A percentile compares a stretch with the other conserved stretches of the same genome.
These are phyloP conservation scores for Phytopythium boreale DNA, from an alignment of 352 stramenopile species.

Conservation along the genomic window DNA sequence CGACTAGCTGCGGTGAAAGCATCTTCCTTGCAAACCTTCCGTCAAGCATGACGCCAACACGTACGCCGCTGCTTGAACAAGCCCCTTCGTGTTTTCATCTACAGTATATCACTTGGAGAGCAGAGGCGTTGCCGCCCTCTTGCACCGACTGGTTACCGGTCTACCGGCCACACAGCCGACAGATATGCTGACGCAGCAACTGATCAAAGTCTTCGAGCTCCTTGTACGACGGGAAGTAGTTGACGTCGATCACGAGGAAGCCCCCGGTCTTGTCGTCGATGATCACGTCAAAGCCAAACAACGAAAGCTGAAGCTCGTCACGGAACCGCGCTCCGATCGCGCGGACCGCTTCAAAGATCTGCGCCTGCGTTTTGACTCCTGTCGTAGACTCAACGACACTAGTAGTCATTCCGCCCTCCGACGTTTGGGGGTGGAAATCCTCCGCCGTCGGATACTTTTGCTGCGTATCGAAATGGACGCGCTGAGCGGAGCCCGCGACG, in stretches of 20 bases:
- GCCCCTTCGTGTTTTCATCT: background rate
- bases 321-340: slow-evolving; percentile 63
- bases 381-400: too few relatives aligned
- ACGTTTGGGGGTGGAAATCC: slow-evolving; percentile 41
- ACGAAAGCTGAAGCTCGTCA: slow-evolving; percentile 54
- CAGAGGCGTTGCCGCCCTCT: background rate
- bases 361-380: slow-evolving; percentile 25
- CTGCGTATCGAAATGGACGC: slow-evolving; percentile 82
- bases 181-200: slow-evolving; percentile 60
- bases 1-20: background rate
- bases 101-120: background rate
- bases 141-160: background rate
- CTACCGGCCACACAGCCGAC: slow-evolving; percentile 24
- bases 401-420: slow-evolving; percentile 1
- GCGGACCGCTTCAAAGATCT: slow-evolving; percentile 55
- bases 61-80: too few relatives aligned
- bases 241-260: slow-evolving; percentile 82
- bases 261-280: slow-evolving; percentile 50
- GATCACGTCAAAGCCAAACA: slow-evolving; percentile 88
- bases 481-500: slow-evolving; percentile 31
- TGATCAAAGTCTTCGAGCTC: slow-evolving; percentile 68
- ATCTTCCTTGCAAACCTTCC: too few relatives aligned
- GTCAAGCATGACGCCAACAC: too few relatives aligned
- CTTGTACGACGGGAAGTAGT: slow-evolving; percentile 88
- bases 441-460: slow-evolving; percentile 64